These are phyloP conservation scores for Thermoascus crustaceus DNA, from an alignment of 2,329 filamentous ascomycete genomes.

Conservation along the genomic window DNA sequence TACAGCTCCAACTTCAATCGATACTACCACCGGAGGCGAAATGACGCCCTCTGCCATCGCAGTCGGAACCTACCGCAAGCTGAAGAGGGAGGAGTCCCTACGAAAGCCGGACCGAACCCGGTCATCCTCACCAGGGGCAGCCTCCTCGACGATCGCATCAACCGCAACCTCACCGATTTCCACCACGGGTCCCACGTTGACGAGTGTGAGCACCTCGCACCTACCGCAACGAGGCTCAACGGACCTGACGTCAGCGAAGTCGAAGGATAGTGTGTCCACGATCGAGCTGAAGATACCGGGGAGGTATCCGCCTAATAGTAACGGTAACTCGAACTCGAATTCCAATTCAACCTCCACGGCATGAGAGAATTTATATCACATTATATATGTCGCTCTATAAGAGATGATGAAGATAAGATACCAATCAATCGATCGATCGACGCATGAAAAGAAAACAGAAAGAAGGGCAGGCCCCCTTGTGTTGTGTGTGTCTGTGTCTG, in stretches of 20 bases:
- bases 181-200: constrained; percentile 1
- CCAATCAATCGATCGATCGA: no score
- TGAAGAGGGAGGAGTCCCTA: constrained; percentile 7
- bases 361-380: background rate
- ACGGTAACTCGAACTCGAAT: constrained; percentile 9
- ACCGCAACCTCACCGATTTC: constrained; percentile 8
- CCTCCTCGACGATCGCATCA: constrained; percentile 6
- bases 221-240: constrained; percentile 7
- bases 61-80: constrained; percentile 6
- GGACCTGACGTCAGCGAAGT: constrained; percentile 11
- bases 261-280: constrained; percentile 22
- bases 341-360: constrained; percentile 2
- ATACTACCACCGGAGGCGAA: constrained; percentile 16
- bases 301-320: constrained; percentile 20
- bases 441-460: no score
- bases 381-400: no score
- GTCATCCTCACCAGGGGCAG: constrained; percentile 7
- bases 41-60: constrained; percentile 5
- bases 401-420: no score
- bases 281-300: constrained; percentile 30
- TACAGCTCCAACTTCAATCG: constrained; percentile 25
- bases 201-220: constrained; percentile 3
- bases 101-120: constrained; percentile 8
- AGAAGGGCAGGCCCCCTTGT: no score
- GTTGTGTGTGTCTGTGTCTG: no score